Evolutionary conservation across 768 basidiomycete species (phyloP), one percentile per base, ranked within the genome.

Genomic region (Scleroderma citrinum): DNA sequence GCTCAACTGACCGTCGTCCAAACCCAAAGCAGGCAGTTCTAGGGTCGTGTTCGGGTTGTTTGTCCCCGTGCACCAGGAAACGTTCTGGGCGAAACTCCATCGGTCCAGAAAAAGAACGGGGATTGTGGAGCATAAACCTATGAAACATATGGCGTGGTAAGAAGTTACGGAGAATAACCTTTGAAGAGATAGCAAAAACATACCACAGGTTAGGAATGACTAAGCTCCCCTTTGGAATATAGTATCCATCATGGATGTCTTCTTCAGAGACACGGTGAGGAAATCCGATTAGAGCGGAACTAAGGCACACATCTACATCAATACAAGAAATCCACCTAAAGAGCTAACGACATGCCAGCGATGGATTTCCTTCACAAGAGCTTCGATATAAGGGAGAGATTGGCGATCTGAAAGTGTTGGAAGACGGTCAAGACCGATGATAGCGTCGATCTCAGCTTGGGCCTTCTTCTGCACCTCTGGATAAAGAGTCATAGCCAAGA

Each of bases 301-400:
- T 69, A 65, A 20, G n/a, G n/a, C n/a, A 76, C 48, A 50, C 80
- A 81, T 0, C 78, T 76, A 3, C 81, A 66, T 5, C 60, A 16
- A 63, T 50, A 5, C 32, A 8, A 7, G 8, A 17, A 14, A n/a
- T 48, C 12, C 40, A 53, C 51, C 26, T 16, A 24, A 5, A 17
- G 48, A n/a, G 10, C 21, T 29, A 17, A 43, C 40, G 16, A 23
- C 34, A 16, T 49, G 32, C 54, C 51, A 52, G 16, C 54, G 50
- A 8, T 46, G n/a, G 19, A 55, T 31, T 34, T 57, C 56, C 32
- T 47, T 47, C 17, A 41, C 30, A n/a, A 58, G 17, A n/a, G 58
- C 56, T 23, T 53, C 54, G 17, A 53, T 31, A 41, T 59, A 59
- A 6, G 58, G 58, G 4, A 59, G 47, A 6, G 56, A 58, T 17